Conservation (phyloP, 352 stramenopile genomes). For the Blastocystis sp. region DNA sequence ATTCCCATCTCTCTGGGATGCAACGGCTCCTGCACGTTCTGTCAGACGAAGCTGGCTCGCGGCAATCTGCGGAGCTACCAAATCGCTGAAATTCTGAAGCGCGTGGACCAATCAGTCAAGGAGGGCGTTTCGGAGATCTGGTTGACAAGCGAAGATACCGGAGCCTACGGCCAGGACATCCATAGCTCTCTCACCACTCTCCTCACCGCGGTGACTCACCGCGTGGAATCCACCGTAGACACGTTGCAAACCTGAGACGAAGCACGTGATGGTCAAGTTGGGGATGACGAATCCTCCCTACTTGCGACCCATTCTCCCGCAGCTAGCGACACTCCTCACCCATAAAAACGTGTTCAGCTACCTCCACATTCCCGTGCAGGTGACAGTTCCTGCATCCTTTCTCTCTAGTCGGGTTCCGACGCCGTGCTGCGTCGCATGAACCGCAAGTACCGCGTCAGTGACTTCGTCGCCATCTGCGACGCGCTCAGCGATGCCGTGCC, state of each 20-base stretch:
- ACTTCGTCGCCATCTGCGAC: constrained; percentile 71
- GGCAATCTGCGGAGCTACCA: constrained; percentile 77
- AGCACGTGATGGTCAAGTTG: constrained; percentile 73
- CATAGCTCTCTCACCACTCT: constrained; percentile 69
- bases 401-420: constrained; percentile 69
- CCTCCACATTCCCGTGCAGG: constrained; percentile 75
- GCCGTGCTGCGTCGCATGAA: constrained; percentile 76
- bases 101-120: constrained; percentile 60
- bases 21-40: constrained; percentile 81
- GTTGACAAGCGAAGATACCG: constrained; percentile 79
- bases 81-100: constrained; percentile 69
- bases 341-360: constrained; percentile 74
- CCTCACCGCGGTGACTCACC: constrained; percentile 62
- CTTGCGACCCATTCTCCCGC: constrained; percentile 74
- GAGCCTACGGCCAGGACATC: constrained; percentile 78
- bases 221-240: not conserved
- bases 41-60: constrained; percentile 77
- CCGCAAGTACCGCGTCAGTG: constrained; percentile 72
- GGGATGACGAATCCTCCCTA: constrained; percentile 83
- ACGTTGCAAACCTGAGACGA: not conserved
- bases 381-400: not conserved
- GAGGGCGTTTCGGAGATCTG: constrained; percentile 79
- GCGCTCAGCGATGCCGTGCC: constrained; percentile 69
- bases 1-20: constrained; percentile 78
- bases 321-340: constrained; percentile 69